phyloP scores from a whole-genome alignment of 129 eudicot species.

The Scalesia atractyloides region DNA sequence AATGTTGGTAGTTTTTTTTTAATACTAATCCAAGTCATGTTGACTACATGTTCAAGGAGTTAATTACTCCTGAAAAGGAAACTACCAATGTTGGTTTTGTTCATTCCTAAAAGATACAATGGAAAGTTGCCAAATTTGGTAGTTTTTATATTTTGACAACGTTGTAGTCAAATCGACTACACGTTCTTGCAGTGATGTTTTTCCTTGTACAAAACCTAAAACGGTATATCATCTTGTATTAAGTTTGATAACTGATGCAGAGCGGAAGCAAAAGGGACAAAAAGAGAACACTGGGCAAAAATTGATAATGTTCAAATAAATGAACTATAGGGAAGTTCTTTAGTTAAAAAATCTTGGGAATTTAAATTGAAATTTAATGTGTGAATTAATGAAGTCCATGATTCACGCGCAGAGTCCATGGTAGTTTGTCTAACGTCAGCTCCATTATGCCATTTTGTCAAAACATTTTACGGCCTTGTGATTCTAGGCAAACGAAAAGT shows the following conservation, averaged over 20 bases:
- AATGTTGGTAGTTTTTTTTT: background rate
- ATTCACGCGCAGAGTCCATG: too few relatives aligned
- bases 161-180: background rate
- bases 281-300: background rate
- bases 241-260: background rate
- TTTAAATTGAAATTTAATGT: background rate
- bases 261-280: background rate
- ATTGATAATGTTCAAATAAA: background rate
- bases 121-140: background rate
- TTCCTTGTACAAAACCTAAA: background rate
- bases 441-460: background rate
- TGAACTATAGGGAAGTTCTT: background rate
- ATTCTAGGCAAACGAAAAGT: background rate
- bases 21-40: background rate
- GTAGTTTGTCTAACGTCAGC: background rate
- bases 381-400: background rate
- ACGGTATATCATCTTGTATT: background rate
- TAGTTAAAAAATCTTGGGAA: background rate
- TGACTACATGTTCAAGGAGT: background rate
- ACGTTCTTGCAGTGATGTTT: slow-evolving; percentile 13
- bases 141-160: background rate
- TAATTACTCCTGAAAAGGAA: background rate
- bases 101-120: background rate
- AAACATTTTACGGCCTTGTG: background rate
- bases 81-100: background rate